Conservation (phyloP, 768 basidiomycete genomes). For the Agrocybe pediades region DNA sequence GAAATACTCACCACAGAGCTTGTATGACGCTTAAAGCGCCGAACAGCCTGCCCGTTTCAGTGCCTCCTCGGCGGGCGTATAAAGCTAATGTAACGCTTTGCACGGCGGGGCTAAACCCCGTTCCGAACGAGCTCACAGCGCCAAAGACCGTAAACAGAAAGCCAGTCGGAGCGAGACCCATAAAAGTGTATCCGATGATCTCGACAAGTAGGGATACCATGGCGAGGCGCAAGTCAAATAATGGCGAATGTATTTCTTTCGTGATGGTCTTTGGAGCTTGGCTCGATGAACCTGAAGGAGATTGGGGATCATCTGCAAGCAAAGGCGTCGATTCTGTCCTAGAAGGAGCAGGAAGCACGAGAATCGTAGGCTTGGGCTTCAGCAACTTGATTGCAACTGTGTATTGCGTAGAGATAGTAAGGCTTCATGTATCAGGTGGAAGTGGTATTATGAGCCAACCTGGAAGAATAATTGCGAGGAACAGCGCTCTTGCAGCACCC, state of each 20-base stretch:
- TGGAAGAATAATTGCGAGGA: slow-evolving; percentile 59
- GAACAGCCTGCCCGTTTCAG: slow-evolving; percentile 76
- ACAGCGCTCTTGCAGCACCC: slow-evolving; percentile 52
- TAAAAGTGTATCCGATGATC: slow-evolving; percentile 45
- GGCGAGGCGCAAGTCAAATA: slow-evolving; percentile 71
- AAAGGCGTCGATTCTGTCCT: slow-evolving; percentile 4
- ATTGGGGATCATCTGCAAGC: slow-evolving; percentile 9
- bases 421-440: neutral
- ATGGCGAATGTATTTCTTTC: slow-evolving; percentile 37
- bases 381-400: slow-evolving; percentile 56
- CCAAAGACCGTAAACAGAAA: slow-evolving; percentile 51
- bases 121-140: slow-evolving; percentile 53
- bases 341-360: slow-evolving; percentile 10
- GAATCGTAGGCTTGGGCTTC: slow-evolving; percentile 39
- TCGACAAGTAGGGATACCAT: slow-evolving; percentile 63
- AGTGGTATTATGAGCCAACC: slow-evolving; percentile 31
- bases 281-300: slow-evolving; percentile 25
- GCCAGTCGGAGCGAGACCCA: slow-evolving; percentile 49
- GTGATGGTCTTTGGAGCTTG: slow-evolving; percentile 5
- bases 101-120: slow-evolving; percentile 64
- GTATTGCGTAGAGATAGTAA: neutral
- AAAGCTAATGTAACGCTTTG: slow-evolving; percentile 73
- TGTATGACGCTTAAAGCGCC: slow-evolving; percentile 78
- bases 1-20: slow-evolving; percentile 51
- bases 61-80: slow-evolving; percentile 50